Percentiles rank a stretch among this genome's conserved stretches.
These are phyloP conservation scores for Plasmodium yoelii DNA, from an alignment of 169 alveolate species.

Conservation along the genomic window DNA sequence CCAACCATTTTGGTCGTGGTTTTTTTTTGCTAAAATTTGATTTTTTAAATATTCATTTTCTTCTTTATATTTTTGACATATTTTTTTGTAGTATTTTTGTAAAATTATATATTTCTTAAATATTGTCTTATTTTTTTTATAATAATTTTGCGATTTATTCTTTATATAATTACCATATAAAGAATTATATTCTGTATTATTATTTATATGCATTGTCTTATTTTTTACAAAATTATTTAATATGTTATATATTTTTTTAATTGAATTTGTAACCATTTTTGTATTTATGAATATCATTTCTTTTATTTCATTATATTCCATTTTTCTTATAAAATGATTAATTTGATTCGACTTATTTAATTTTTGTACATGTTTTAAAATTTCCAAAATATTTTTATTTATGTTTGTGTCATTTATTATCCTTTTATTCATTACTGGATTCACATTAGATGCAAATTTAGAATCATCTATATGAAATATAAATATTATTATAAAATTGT, in stretches of 20 bases:
- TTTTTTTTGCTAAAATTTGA: not conserved
- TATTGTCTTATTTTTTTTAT: not conserved
- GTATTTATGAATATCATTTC: conserved; percentile 3
- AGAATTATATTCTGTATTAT: not conserved
- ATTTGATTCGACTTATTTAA: conserved; percentile 13
- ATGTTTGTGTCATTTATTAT: not conserved
- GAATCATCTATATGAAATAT: not conserved
- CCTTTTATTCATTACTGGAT: not conserved
- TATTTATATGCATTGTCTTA: not conserved
- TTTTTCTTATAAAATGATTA: conserved; percentile 16
- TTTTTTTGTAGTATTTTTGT: conserved; percentile 30
- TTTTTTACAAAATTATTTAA: not conserved
- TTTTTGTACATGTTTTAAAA: conserved; percentile 21
- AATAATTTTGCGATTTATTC: not conserved
- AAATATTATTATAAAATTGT: not conserved
- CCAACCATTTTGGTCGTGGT: too few species aligned
- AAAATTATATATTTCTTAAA: conserved; percentile 30
- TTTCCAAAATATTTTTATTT: conserved; percentile 4
- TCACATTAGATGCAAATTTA: not conserved
- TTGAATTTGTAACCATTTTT: conserved; percentile 3
- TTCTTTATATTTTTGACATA: conserved; percentile 28
- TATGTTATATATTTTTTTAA: conserved; percentile 12
- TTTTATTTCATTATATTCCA: conserved; percentile 53
- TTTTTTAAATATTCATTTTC: conserved; percentile 37
- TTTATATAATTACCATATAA: not conserved